phyloP scores from a whole-genome alignment of 2,329 filamentous ascomycete genomes.

The Fusarium avenaceum region DNA sequence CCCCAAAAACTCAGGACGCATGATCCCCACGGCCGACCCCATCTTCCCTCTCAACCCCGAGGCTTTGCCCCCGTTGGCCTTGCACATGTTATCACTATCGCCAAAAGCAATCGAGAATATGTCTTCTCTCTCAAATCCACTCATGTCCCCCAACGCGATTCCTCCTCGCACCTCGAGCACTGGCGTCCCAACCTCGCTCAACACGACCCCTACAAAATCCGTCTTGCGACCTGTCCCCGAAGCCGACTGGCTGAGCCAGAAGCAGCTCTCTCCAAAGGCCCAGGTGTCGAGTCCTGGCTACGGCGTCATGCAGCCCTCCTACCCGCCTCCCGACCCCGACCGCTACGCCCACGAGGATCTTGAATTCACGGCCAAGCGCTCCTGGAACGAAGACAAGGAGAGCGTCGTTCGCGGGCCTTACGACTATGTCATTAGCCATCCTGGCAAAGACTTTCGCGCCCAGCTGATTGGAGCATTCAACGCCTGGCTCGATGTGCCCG shows the following conservation, averaged over 20 bases:
- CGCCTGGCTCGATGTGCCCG: constrained; percentile 80
- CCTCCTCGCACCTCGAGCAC: constrained; percentile 77
- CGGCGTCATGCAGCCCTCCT: constrained; percentile 53
- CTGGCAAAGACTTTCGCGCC: constrained; percentile 86
- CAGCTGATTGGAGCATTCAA: constrained; percentile 87
- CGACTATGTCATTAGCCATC: constrained; percentile 82
- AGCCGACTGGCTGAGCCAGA: constrained; percentile 70
- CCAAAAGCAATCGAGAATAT: constrained; percentile 46
- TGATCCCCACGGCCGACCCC: constrained; percentile 45
- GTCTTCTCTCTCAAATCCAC: constrained; percentile 48
- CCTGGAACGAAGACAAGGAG: constrained; percentile 82
- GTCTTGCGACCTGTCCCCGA: constrained; percentile 69
- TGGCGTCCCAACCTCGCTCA: constrained; percentile 51
- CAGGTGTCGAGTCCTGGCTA: constrained; percentile 29
- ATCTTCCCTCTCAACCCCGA: constrained; percentile 32
- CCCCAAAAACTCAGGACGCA: constrained; percentile 38
- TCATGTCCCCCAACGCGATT: constrained; percentile 70
- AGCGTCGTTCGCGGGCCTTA: constrained; percentile 82
- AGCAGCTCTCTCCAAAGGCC: constrained; percentile 40
- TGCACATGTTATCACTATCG: constrained; percentile 46
- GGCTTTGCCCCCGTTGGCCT: constrained; percentile 37
- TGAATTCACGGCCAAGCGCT: constrained; percentile 63
- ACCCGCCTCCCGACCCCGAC: constrained; percentile 62
- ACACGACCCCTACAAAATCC: constrained; percentile 49
- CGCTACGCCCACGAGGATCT: constrained; percentile 70